Base-by-base conservation (phyloP, 2,329 filamentous ascomycete genomes). In the Thelonectria discophora region DNA sequence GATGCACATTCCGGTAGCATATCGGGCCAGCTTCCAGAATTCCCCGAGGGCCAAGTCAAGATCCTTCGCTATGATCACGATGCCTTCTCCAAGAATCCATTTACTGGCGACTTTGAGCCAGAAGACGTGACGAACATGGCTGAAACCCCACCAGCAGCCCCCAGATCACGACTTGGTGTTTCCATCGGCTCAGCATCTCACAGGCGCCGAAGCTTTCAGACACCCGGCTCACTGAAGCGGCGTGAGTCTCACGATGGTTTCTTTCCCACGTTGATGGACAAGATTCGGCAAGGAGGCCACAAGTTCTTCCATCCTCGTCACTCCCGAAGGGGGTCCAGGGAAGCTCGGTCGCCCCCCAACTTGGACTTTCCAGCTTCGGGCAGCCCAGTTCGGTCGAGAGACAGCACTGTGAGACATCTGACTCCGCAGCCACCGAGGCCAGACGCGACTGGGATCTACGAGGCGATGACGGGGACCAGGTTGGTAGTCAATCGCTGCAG, bases 1-100 rank as follows among this genome's bases (percentile, higher is more conserved):
- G 75, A 78, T 62, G 73, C 75, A 4, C 75, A 71, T 40, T 56
- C 53, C 39, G 70, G 69, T 3, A 60, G 51, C 17, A 21, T 53
- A 15, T 34, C 56, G 5, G 39, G 55, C 8, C 42, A 55, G 15
- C 59, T 64, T n/a, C 57, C 53, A 0, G 58, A 51, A 3, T 50
- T 59, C 12, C 43, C 52, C 11, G 58, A 68, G 15, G 64, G 68
- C 9, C 59, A 66, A 5, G 8, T 52, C 12, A 64, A 64, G 12
- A 47, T 62, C 12, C 40, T 60, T 12, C 49, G 63, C 2, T 66
- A 56, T 34, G 58, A 69, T 21, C 61, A 58, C 8, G 47, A 63
- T 5, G 27, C 70, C 7, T 76, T 76, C 43, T 50, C 37, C 3
- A 60, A 67, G 6, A 65, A 69, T n/a, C 68, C 71, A 5, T 72